A percentile compares a stretch with the other conserved stretches of the same genome.
Evolutionary conservation across 225 moss, liverwort and hornwort species (phyloP).

Genomic region (Sphagnum contortum): DNA sequence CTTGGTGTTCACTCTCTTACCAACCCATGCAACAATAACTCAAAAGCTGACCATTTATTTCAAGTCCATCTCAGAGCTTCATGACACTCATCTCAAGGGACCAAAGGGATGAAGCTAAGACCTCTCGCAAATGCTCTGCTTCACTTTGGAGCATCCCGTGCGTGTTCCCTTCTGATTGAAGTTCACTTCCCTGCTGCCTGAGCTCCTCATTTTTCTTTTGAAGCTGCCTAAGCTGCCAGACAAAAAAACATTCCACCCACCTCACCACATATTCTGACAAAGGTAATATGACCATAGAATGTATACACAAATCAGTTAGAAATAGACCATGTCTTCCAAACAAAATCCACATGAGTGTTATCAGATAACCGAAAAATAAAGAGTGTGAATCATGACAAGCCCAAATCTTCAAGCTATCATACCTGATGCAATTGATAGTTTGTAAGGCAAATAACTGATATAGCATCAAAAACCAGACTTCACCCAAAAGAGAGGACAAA

Average conservation of each 20-base stretch:
- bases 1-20: no score
- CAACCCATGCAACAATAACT: no score
- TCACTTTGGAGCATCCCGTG: slow-evolving; percentile 81
- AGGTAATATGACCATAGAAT: no score
- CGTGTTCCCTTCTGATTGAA: slow-evolving; percentile 64
- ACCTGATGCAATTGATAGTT: no score
- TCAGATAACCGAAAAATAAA: no score
- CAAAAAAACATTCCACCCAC: background rate
- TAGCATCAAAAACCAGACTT: background rate
- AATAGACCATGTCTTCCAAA: no score
- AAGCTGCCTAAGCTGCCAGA: slow-evolving; percentile 56
- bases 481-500: background rate
- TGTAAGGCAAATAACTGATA: background rate
- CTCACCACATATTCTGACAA: no score
- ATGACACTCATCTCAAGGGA: background rate
- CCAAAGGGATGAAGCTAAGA: slow-evolving; percentile 7
- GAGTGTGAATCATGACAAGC: no score
- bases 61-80: background rate
- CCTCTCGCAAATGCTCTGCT: slow-evolving; percentile 87
- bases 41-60: no score
- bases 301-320: no score
- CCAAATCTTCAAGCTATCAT: no score
- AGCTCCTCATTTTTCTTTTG: slow-evolving; percentile 74
- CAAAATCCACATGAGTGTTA: no score
- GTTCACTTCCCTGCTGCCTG: slow-evolving; percentile 59